A percentile compares a stretch with the other conserved stretches of the same genome.
These are phyloP conservation scores for Sungouiozyma intestinalis DNA, from an alignment of 805 yeast genomes.

Conservation along the genomic window DNA sequence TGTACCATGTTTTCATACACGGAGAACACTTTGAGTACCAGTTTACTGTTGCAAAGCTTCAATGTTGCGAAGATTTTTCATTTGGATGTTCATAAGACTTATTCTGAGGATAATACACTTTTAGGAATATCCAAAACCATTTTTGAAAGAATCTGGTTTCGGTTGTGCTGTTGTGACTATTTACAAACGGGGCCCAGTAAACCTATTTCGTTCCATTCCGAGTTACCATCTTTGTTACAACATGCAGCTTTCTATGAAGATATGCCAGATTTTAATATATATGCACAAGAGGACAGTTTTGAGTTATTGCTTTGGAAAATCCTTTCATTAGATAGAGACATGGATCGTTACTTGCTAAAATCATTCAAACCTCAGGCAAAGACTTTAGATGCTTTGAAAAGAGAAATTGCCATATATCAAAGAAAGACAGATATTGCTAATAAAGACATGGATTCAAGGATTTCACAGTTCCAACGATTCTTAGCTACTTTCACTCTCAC, in stretches of 20 bases:
- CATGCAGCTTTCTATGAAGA: constrained; percentile 23
- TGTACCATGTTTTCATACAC: constrained; percentile 15
- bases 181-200: constrained; percentile 18
- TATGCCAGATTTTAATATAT: constrained; percentile 17
- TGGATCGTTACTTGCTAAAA: constrained; percentile 14
- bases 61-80: constrained; percentile 19
- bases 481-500: constrained; percentile 12
- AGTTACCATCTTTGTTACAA: constrained; percentile 19
- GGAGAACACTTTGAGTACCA: constrained; percentile 9
- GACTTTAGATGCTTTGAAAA: constrained; percentile 21
- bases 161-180: constrained; percentile 20
- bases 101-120: constrained; percentile 16
- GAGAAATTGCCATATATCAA: constrained; percentile 14
- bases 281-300: constrained; percentile 20
- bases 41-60: constrained; percentile 15
- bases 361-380: constrained; percentile 20
- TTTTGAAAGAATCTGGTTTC: constrained; percentile 23
- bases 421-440: constrained; percentile 6
- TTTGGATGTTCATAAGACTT: constrained; percentile 14
- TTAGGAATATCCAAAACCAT: constrained; percentile 15
- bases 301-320: constrained; percentile 26
- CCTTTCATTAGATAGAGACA: constrained; percentile 24
- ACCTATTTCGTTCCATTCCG: constrained; percentile 14
- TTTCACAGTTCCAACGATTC: constrained; percentile 18
- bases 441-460: constrained; percentile 8